These are phyloP conservation scores for Arthrobotrys conoides DNA, from an alignment of 2,329 filamentous ascomycete species.

Conservation along the genomic window DNA sequence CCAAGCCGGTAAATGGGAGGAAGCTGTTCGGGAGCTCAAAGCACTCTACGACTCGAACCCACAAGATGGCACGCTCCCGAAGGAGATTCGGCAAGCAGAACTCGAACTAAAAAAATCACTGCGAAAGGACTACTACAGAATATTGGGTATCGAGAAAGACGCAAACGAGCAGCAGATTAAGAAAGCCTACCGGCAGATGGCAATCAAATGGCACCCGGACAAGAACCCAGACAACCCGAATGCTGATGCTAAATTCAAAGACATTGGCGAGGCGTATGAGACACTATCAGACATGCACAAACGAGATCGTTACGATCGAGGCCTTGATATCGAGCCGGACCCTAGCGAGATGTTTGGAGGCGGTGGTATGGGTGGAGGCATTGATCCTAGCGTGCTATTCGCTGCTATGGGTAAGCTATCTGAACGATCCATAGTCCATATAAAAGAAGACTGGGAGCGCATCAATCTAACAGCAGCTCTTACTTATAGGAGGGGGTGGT, in stretches of 20 bases:
- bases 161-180: conserved; percentile 89
- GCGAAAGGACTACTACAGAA: conserved; percentile 99
- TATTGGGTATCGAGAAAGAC: conserved; percentile 88
- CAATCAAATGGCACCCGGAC: conserved; percentile 94
- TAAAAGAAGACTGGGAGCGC: background rate
- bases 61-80: conserved; percentile 81
- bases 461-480: conserved; percentile 32
- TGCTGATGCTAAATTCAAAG: conserved; percentile 95
- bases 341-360: conserved; percentile 57
- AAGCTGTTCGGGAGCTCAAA: conserved; percentile 90
- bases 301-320: conserved; percentile 70
- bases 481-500: conserved; percentile 41
- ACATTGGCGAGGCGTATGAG: conserved; percentile 97
- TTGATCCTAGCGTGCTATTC: conserved; percentile 58
- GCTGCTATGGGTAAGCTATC: conserved; percentile 57
- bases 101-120: conserved; percentile 97
- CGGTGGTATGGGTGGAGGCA: conserved; percentile 57
- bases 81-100: conserved; percentile 90
- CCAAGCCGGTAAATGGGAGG: conserved; percentile 89
- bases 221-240: conserved; percentile 91
- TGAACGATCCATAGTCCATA: conserved; percentile 76
- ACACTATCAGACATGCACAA: conserved; percentile 89
- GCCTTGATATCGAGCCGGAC: conserved; percentile 38
- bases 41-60: conserved; percentile 85
- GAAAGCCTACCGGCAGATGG: conserved; percentile 95